These are phyloP conservation scores for Phytophthora megakarya DNA, from an alignment of 352 stramenopile genomes.

Conservation along the genomic window DNA sequence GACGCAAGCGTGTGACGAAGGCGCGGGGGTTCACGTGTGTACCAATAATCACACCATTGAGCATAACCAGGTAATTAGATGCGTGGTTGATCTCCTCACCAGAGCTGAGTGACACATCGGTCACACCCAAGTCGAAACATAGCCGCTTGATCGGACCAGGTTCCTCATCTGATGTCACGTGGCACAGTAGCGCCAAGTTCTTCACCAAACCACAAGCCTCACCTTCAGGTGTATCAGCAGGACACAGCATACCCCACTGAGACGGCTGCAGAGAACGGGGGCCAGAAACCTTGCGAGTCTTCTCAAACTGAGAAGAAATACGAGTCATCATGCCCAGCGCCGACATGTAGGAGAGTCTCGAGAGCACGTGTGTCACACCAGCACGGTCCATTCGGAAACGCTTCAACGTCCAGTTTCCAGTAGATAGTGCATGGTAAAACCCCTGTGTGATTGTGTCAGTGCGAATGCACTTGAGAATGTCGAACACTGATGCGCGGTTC, in stretches of 20 bases:
- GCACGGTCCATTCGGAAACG: conserved; percentile 99
- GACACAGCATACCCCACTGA: conserved; percentile 99
- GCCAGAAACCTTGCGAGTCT: conserved; percentile 98
- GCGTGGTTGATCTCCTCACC: conserved; percentile 97
- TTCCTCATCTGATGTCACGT: conserved; percentile 95
- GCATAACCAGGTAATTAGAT: conserved; percentile 97
- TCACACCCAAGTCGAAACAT: conserved; percentile 97
- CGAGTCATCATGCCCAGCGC: conserved; percentile 99
- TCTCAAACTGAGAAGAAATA: conserved; percentile 99
- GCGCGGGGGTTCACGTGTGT: conserved; percentile 92
- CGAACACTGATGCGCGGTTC: conserved; percentile 97
- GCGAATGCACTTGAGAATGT: conserved; percentile 97
- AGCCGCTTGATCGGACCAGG: conserved; percentile 93
- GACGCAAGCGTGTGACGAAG: conserved; percentile 88
- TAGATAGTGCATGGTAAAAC: conserved; percentile 86
- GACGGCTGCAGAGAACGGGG: conserved; percentile 97
- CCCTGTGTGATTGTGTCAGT: conserved; percentile 98
- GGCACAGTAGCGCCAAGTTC: conserved; percentile 98
- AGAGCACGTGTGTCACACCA: conserved; percentile 97
- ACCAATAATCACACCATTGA: conserved; percentile 99
- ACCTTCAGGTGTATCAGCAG: conserved; percentile 98
- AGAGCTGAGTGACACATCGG: conserved; percentile 94
- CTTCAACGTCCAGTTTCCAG: conserved; percentile 99
- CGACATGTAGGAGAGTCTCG: conserved; percentile 98
- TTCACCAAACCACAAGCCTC: conserved; percentile 99